Conservation (phyloP, 805 yeast genomes). For the Lachancea fermentati region DNA sequence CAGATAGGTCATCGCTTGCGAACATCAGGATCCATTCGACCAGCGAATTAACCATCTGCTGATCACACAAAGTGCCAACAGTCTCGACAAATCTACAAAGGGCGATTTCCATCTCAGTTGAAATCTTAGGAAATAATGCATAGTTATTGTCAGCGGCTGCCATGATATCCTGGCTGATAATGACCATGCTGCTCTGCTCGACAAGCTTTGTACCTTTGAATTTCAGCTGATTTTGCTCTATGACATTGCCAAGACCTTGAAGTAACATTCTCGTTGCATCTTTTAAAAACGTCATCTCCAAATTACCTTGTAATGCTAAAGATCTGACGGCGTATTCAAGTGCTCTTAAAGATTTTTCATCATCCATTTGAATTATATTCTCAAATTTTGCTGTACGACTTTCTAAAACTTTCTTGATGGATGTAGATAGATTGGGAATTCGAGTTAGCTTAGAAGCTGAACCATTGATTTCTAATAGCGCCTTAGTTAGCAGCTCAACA, state of each 20-base stretch:
- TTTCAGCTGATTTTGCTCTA: conserved; percentile 8
- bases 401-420: conserved; percentile 5
- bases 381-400: conserved; percentile 6
- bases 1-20: neutral
- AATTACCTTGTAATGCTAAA: conserved; percentile 4
- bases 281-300: conserved; percentile 1
- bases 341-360: conserved; percentile 8
- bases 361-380: conserved; percentile 15
- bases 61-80: conserved; percentile 15
- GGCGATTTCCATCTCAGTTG: conserved; percentile 19
- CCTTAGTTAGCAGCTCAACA: conserved; percentile 9
- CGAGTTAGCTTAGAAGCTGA: neutral
- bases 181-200: conserved; percentile 20
- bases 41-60: neutral
- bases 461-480: neutral
- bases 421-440: neutral
- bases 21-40: neutral
- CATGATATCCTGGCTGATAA: conserved; percentile 11
- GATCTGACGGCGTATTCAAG: conserved; percentile 12
- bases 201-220: conserved; percentile 9
- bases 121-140: conserved; percentile 18
- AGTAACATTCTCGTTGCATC: neutral
- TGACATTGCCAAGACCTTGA: neutral
- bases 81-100: conserved; percentile 16
- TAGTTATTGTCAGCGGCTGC: conserved; percentile 7